Evolutionary conservation across 805 yeast genomes (phyloP), one percentile per base, ranked within the genome.

Genomic region (Kluyveromyces aestuarii): DNA sequence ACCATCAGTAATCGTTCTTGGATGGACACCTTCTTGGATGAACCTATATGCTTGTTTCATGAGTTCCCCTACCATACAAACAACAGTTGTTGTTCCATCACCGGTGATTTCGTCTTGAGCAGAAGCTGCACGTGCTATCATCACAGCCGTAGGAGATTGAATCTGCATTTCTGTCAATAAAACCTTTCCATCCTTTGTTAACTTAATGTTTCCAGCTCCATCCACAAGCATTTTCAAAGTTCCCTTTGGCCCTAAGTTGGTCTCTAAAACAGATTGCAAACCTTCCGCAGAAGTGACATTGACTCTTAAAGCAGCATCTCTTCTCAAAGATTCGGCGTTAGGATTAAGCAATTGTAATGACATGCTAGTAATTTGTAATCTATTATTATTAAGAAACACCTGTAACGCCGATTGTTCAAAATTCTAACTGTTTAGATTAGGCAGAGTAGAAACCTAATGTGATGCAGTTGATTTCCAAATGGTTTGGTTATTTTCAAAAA

Each of bases 91-190:
- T 48, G 99, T 93, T 55, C 99, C 99, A 69, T 93, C 99, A 45
- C 99, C 99, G n/a, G 98, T 87, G 63, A 93, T 88, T 68, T 93
- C 99, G 67, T 93, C 99, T 70, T 93, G 99, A 0, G 99, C 97
- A 42, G 96, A 81, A 45, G 99, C 99, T 13, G 98, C 99, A 55
- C 98, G 78, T 2, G 99, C 96, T 70, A 85, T 85, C 86, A 85
- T 80, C 36, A 85, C 86, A 0, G 95, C 95, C 3, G 95, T 86
- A 10, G 95, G 95, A 53, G 85, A 82, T 65, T 86, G 93, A 68
- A 91, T 91, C 71, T 93, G 99, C 99, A 93, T 93, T 64, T 93
- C 99, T 39, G 86, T 79, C 51, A 93, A 73, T 49, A 93, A 72
- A 8, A 93, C 97, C 64, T 91, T 90, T 47, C 99, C 99, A 67